Percentiles rank a stretch among this genome's conserved stretches.
phyloP scores from a whole-genome alignment of 441 rosid species.

The Adansonia rubrostipa region DNA sequence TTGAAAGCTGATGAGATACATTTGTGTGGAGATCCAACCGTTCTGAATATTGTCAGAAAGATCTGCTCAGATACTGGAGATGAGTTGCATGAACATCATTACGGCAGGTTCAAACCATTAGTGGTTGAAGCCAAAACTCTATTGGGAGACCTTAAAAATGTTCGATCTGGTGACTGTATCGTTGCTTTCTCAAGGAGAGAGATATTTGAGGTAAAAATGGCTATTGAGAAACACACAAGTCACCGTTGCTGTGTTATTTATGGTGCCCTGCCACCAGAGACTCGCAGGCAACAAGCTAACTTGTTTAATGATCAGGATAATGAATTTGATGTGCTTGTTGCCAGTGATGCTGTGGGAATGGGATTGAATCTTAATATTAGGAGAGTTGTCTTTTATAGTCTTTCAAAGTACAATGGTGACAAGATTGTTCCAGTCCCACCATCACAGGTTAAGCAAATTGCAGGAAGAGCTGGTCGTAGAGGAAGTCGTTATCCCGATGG shows the following conservation, averaged over 20 bases:
- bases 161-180: conserved; percentile 83
- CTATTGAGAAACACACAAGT: conserved; percentile 81
- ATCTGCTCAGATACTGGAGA: conserved; percentile 91
- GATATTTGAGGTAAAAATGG: conserved; percentile 90
- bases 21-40: conserved; percentile 96
- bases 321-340: conserved; percentile 91
- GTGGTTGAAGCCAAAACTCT: conserved; percentile 91
- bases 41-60: conserved; percentile 71
- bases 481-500: conserved; percentile 93
- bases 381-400: conserved; percentile 77
- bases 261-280: conserved; percentile 97
- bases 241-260: conserved; percentile 95
- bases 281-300: conserved; percentile 91
- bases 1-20: conserved; percentile 94
- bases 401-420: conserved; percentile 86
- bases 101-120: conserved; percentile 81
- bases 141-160: conserved; percentile 75
- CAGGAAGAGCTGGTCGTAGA: conserved; percentile 96
- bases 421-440: conserved; percentile 81
- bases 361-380: conserved; percentile 93
- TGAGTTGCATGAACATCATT: conserved; percentile 79
- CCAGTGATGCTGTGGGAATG: conserved; percentile 98
- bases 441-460: conserved; percentile 94
- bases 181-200: conserved; percentile 96
- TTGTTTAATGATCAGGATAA: conserved; percentile 86